Evolutionary conservation across 2,329 filamentous ascomycete genomes (phyloP).

Genomic region (Apiospora arundinis): DNA sequence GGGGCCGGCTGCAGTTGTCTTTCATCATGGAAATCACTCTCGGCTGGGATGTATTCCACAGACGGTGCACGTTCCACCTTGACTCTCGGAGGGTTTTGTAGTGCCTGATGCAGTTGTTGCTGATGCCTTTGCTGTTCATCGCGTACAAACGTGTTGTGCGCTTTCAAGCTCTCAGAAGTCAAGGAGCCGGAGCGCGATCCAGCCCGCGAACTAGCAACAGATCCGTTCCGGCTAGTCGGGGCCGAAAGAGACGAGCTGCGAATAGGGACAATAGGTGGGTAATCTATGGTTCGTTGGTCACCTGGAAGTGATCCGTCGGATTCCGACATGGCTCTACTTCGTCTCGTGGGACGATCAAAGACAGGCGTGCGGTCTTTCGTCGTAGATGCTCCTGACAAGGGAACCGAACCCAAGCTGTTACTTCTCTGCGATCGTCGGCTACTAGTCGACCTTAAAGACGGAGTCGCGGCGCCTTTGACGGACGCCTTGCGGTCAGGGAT

Average conservation of each 20-base stretch:
- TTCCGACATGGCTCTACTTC: constrained; percentile 52
- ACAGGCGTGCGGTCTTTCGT: constrained; percentile 50
- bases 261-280: constrained; percentile 61
- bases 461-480: constrained; percentile 53
- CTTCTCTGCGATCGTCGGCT: constrained; percentile 62
- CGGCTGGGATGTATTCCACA: constrained; percentile 34
- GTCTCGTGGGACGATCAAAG: constrained; percentile 50
- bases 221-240: constrained; percentile 62
- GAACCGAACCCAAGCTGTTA: constrained; percentile 57
- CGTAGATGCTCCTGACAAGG: constrained; percentile 48
- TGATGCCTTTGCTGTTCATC: constrained; percentile 36
- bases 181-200: constrained; percentile 51
- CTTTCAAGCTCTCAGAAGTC: constrained; percentile 63
- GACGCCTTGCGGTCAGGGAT: constrained; percentile 66
- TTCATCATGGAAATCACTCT: constrained; percentile 33
- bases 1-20: constrained; percentile 39
- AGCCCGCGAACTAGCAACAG: constrained; percentile 35
- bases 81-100: constrained; percentile 32
- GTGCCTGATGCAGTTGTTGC: constrained; percentile 27
- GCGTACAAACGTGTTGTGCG: constrained; percentile 54
- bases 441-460: constrained; percentile 66
- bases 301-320: constrained; percentile 51
- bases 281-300: constrained; percentile 65
- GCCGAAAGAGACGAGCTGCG: constrained; percentile 68
- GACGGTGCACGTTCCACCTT: constrained; percentile 37